phyloP scores from a whole-genome alignment of 2,329 filamentous ascomycete genomes.

The Eurotiales sp. region DNA sequence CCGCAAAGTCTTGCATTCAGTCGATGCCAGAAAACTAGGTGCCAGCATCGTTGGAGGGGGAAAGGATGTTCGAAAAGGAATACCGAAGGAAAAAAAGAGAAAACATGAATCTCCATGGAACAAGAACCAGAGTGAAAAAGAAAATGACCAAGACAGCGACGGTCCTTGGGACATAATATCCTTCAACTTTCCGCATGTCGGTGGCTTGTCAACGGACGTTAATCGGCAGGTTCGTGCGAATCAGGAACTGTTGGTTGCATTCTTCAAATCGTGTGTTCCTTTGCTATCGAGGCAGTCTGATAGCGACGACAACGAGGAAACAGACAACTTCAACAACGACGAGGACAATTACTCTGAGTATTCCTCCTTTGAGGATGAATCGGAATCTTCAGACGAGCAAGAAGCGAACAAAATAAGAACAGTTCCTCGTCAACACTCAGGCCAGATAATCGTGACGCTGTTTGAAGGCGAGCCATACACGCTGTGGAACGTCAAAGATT shows the following conservation, averaged over 20 bases:
- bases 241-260: slow-evolving; percentile 56
- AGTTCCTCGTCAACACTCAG: slow-evolving; percentile 26
- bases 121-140: background rate
- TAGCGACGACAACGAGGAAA: slow-evolving; percentile 20
- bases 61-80: slow-evolving; percentile 43
- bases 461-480: slow-evolving; percentile 95
- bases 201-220: slow-evolving; percentile 85
- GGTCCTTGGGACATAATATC: slow-evolving; percentile 69
- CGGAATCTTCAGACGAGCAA: slow-evolving; percentile 18
- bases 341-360: slow-evolving; percentile 10
- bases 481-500: slow-evolving; percentile 87
- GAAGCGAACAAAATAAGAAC: slow-evolving; percentile 13
- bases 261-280: slow-evolving; percentile 44
- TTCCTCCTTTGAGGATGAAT: no score
- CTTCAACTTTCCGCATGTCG: slow-evolving; percentile 97
- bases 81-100: slow-evolving; percentile 30
- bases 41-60: slow-evolving; percentile 30
- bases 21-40: slow-evolving; percentile 43
- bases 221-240: slow-evolving; percentile 93
- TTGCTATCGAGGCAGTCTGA: slow-evolving; percentile 31
- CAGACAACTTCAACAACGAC: slow-evolving; percentile 20
- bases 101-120: slow-evolving; percentile 2
- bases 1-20: slow-evolving; percentile 37
- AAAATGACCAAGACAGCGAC: slow-evolving; percentile 10
- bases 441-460: slow-evolving; percentile 72